A percentile compares a stretch with the other conserved stretches of the same genome.
Evolutionary conservation across 2,329 filamentous ascomycete species (phyloP).

Genomic region (Aureobasidium lini): DNA sequence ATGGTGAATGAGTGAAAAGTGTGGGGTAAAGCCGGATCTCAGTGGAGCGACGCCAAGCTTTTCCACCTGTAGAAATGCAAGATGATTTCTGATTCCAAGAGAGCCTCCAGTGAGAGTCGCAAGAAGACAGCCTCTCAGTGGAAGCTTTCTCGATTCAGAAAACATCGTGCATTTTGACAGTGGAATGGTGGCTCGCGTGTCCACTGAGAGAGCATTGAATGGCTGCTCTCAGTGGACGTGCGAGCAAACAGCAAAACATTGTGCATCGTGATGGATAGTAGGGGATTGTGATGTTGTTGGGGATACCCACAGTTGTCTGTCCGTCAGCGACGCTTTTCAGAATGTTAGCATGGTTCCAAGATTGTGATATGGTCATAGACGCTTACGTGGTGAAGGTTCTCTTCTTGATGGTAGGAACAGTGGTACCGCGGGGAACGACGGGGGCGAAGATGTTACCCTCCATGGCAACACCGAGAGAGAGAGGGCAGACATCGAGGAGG

Average conservation of each 20-base stretch:
- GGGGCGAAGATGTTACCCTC: slow-evolving; percentile 98
- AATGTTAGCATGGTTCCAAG: not conserved
- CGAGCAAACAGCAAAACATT: too few relatives aligned
- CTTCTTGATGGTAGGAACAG: slow-evolving; percentile 61
- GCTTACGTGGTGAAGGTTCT: slow-evolving; percentile 18
- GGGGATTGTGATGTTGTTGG: too few relatives aligned
- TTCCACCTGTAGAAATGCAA: not conserved
- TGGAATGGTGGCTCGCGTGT: not conserved
- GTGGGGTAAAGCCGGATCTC: not conserved
- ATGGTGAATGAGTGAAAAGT: not conserved
- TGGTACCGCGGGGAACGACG: slow-evolving; percentile 61
- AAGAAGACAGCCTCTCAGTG: not conserved
- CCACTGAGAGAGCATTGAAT: too few relatives aligned
- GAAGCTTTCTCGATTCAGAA: not conserved
- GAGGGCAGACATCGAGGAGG: slow-evolving; percentile 89
- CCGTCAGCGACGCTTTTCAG: slow-evolving; percentile 58
- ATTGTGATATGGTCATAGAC: too few relatives aligned
- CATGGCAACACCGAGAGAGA: slow-evolving; percentile 98
- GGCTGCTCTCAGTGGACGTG: too few relatives aligned
- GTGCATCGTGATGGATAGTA: too few relatives aligned
- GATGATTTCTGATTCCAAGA: not conserved
- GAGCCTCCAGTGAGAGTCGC: not conserved
- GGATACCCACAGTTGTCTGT: too few relatives aligned
- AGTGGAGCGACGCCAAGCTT: not conserved
- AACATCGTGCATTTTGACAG: not conserved